phyloP scores from a whole-genome alignment of 768 basidiomycete genomes.

The Podaxis rugospora region DNA sequence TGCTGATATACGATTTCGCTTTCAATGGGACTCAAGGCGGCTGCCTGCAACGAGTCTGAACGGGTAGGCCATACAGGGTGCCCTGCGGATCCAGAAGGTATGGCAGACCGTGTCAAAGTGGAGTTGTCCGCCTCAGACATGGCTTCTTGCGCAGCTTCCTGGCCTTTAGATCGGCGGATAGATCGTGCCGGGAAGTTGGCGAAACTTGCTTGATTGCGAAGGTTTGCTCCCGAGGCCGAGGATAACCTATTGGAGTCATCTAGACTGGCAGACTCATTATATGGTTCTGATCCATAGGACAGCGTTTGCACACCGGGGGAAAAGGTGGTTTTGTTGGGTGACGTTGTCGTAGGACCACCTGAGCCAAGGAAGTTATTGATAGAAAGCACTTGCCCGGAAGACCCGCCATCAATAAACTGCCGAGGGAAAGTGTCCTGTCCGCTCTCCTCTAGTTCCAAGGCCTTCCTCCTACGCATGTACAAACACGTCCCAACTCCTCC shows the following conservation, averaged over 20 bases:
- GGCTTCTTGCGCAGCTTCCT: conserved; percentile 15
- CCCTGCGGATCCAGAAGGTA: neutral
- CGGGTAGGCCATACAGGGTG: conserved; percentile 1
- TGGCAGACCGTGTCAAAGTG: neutral
- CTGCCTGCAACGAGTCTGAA: conserved; percentile 6
- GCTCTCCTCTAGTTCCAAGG: neutral
- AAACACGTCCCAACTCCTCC: conserved; percentile 17
- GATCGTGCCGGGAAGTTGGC: conserved; percentile 16
- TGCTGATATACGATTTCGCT: conserved; percentile 37
- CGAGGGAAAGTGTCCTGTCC: conserved; percentile 13
- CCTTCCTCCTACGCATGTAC: conserved; percentile 11
- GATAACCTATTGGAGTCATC: neutral
- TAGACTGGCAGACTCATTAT: neutral
- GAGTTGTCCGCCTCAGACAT: conserved; percentile 2
- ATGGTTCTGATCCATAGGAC: neutral
- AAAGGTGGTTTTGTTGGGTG: conserved; percentile 1
- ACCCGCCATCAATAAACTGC: conserved; percentile 11
- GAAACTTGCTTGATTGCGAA: neutral
- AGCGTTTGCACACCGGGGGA: neutral
- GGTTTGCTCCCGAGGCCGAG: neutral
- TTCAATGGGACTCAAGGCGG: neutral
- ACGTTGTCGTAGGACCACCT: neutral
- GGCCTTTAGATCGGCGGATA: conserved; percentile 15
- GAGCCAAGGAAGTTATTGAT: conserved; percentile 13
- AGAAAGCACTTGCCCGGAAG: conserved; percentile 14